These are phyloP conservation scores for Sporisorium iseilematis-ciliati DNA, from an alignment of 1,284 basidiomycete genomes.

Conservation along the genomic window DNA sequence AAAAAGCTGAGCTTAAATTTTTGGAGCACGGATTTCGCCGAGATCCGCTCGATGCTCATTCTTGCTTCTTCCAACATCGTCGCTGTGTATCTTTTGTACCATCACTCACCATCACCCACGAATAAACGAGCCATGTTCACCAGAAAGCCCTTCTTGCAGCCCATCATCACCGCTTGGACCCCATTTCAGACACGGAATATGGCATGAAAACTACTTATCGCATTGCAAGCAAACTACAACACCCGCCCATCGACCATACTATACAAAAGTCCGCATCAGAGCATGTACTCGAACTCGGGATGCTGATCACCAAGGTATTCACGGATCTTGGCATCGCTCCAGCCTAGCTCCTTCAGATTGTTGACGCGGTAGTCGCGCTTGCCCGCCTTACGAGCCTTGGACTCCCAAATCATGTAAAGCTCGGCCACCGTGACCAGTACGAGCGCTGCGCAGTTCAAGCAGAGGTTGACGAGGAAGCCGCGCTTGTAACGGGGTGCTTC, in stretches of 20 bases:
- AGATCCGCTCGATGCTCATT: not conserved
- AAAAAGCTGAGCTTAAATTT: slow-evolving; percentile 8
- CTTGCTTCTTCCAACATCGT: not conserved
- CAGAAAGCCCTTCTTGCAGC: no score
- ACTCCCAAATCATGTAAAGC: slow-evolving; percentile 54
- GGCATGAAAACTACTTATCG: no score
- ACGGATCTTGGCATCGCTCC: slow-evolving; percentile 53
- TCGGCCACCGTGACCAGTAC: slow-evolving; percentile 51
- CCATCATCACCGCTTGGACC: no score
- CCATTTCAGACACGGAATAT: no score
- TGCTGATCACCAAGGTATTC: slow-evolving; percentile 62
- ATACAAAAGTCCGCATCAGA: slow-evolving; percentile 19
- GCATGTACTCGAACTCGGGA: slow-evolving; percentile 56
- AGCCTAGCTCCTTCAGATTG: slow-evolving; percentile 42
- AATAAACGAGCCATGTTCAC: no score
- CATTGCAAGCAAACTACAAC: no score
- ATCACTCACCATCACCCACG: no score
- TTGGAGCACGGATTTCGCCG: slow-evolving; percentile 1
- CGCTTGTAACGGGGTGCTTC: slow-evolving; percentile 51
- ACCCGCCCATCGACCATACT: not conserved
- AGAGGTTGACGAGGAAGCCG: slow-evolving; percentile 57
- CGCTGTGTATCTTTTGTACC: no score
- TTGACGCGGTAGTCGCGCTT: slow-evolving; percentile 52
- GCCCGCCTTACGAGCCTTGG: slow-evolving; percentile 42
- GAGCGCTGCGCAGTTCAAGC: slow-evolving; percentile 40